Conservation (phyloP, 345 rosid genomes). For the Moricandia arvensis region DNA sequence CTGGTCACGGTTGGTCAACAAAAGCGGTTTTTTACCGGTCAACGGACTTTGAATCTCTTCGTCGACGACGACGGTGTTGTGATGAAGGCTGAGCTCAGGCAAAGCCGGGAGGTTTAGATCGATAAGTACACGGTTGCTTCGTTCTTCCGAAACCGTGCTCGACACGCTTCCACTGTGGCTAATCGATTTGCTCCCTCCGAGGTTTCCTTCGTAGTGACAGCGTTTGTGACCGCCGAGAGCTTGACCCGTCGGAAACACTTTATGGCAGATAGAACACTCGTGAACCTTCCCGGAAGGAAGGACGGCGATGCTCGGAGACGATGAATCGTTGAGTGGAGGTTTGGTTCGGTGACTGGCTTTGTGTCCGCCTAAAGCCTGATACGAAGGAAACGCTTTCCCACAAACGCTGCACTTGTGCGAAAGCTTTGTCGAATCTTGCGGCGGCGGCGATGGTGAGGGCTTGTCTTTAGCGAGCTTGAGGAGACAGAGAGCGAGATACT, state of each 20-base stretch:
- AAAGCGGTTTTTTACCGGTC: no score
- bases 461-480: constrained; percentile 74
- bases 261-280: constrained; percentile 95
- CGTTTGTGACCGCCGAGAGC: constrained; percentile 98
- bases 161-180: constrained; percentile 49
- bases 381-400: constrained; percentile 71
- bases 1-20: no score
- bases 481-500: constrained; percentile 77
- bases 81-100: no score
- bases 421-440: constrained; percentile 35
- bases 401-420: constrained; percentile 79
- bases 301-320: constrained; percentile 13
- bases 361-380: constrained; percentile 96
- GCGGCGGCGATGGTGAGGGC: constrained; percentile 13
- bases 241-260: constrained; percentile 82
- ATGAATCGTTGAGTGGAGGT: constrained; percentile 30
- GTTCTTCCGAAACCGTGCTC: no score
- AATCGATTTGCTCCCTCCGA: constrained; percentile 29
- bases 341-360: constrained; percentile 95
- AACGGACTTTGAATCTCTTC: no score
- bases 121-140: no score
- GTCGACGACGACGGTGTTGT: no score
- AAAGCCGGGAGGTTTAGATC: no score
- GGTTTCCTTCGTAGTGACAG: constrained; percentile 85
- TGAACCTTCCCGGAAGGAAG: constrained; percentile 53